Conservation (phyloP, 352 stramenopile species). For the Phytopythium litorale region DNA sequence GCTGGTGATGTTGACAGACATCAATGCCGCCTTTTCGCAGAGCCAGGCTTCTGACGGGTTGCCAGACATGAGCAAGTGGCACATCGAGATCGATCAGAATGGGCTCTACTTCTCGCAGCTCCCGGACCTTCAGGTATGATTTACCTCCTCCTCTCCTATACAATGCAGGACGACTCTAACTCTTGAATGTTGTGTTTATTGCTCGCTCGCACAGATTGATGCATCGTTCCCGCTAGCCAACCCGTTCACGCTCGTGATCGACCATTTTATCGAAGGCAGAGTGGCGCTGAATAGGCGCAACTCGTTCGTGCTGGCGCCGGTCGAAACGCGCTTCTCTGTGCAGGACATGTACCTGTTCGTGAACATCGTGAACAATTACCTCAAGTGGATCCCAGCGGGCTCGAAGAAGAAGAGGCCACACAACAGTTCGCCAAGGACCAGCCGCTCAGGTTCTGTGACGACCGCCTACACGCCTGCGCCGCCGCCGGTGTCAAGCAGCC, state of each 20-base stretch:
- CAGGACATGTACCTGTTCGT: constrained; percentile 82
- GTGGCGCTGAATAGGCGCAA: constrained; percentile 50
- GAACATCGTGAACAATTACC: constrained; percentile 84
- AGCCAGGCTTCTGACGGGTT: constrained; percentile 50
- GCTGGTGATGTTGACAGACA: constrained; percentile 69
- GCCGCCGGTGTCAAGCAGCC: background rate
- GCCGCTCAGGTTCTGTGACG: constrained; percentile 4
- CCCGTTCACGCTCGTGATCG: constrained; percentile 75
- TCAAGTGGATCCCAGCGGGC: constrained; percentile 37
- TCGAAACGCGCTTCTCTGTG: constrained; percentile 84
- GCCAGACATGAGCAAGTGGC: constrained; percentile 73
- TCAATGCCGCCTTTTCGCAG: constrained; percentile 59
- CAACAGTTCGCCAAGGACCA: background rate
- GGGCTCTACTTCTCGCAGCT: constrained; percentile 86
- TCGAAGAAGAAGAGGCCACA: constrained; percentile 5
- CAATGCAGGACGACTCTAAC: background rate
- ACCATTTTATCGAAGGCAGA: constrained; percentile 75
- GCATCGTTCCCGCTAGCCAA: constrained; percentile 82
- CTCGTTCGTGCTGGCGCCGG: constrained; percentile 74
- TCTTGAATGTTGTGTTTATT: constrained; percentile 1
- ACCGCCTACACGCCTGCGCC: background rate
- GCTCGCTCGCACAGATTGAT: constrained; percentile 46
- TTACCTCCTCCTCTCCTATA: background rate
- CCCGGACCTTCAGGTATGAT: constrained; percentile 69
- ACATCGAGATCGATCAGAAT: constrained; percentile 75